Evolutionary conservation across 345 rosid genomes (phyloP).

Genomic region (Salix exigua): DNA sequence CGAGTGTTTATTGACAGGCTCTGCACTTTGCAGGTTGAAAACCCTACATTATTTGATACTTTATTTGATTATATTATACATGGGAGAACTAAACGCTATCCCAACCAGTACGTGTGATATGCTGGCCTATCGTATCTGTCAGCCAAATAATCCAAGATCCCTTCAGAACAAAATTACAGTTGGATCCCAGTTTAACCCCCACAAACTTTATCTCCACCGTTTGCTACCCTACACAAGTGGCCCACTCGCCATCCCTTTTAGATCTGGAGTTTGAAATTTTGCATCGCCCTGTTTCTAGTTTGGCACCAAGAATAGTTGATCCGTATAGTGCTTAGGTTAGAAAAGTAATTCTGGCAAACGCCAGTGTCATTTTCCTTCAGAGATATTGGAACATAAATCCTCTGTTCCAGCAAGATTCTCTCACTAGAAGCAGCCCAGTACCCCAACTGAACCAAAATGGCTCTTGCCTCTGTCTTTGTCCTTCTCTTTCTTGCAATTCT

Average conservation of each 20-base stretch:
- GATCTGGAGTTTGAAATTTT: conserved; percentile 20
- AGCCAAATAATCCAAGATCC: background rate
- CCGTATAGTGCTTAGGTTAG: background rate
- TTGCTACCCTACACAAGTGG: background rate
- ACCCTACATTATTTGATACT: background rate
- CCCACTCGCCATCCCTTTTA: conserved; percentile 3
- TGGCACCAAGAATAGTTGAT: background rate
- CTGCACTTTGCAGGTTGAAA: background rate
- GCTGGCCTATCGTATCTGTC: background rate
- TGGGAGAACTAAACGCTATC: background rate
- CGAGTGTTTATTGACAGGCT: background rate
- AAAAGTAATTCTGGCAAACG: background rate
- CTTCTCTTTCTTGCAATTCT: conserved; percentile 15
- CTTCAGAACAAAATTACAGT: conserved; percentile 1
- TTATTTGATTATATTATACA: background rate
- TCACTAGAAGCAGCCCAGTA: background rate
- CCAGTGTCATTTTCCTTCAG: background rate
- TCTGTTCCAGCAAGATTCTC: background rate
- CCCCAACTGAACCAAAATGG: conserved; percentile 12
- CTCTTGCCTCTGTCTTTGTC: conserved; percentile 1
- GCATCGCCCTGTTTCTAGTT: background rate
- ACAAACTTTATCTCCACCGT: background rate
- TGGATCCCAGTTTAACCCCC: conserved; percentile 5
- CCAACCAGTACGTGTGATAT: background rate
- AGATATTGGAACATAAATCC: background rate